Conservation (phyloP, 2,329 filamentous ascomycete genomes). For the Arachnopeziza araneosa region DNA sequence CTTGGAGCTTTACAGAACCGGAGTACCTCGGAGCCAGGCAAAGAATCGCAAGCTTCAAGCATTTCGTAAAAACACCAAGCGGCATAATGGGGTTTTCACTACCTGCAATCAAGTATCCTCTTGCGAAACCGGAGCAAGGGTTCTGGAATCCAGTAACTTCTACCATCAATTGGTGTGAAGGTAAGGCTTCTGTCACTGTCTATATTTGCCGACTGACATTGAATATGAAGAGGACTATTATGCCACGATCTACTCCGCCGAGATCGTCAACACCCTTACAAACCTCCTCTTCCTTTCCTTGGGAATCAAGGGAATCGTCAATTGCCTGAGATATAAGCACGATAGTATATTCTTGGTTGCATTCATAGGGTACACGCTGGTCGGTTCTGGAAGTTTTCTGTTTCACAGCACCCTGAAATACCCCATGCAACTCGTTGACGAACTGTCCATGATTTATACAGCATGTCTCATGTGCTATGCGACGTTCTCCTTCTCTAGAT, state of each 20-base stretch:
- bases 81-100: constrained; percentile 20
- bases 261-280: constrained; percentile 74
- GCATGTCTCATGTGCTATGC: constrained; percentile 66
- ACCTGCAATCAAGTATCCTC: constrained; percentile 31
- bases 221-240: constrained; percentile 62
- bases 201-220: constrained; percentile 4
- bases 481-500: constrained; percentile 41
- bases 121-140: constrained; percentile 24
- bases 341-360: constrained; percentile 69
- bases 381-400: constrained; percentile 34
- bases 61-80: background rate
- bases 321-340: constrained; percentile 67
- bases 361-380: constrained; percentile 39
- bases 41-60: background rate
- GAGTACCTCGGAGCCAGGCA: background rate
- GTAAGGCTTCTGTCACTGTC: constrained; percentile 38
- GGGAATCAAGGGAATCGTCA: constrained; percentile 67
- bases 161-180: constrained; percentile 68
- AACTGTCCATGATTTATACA: constrained; percentile 62
- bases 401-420: constrained; percentile 42
- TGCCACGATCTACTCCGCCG: constrained; percentile 68
- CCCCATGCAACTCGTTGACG: constrained; percentile 66
- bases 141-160: constrained; percentile 32
- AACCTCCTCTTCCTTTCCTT: constrained; percentile 79
- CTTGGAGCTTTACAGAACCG: background rate